Conservation (phyloP, 2,329 filamentous ascomycete genomes). For the Cercospora beticola region DNA sequence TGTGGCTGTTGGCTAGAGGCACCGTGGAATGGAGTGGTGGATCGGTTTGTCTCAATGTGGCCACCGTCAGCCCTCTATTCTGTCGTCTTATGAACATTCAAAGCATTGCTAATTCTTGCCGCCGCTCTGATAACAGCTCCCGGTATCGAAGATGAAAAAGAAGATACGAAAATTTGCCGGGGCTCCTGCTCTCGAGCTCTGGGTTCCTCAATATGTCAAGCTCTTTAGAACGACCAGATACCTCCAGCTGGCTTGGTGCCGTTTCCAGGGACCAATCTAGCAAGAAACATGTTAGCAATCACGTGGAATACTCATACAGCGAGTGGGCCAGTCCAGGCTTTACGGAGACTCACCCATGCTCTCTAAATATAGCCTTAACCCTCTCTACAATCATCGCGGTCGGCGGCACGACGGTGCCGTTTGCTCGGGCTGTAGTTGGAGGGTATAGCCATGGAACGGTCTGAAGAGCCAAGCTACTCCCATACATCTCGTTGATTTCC, state of each 20-base stretch:
- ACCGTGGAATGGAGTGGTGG: neutral
- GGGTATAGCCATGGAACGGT: conserved; percentile 29
- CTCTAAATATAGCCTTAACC: conserved; percentile 14
- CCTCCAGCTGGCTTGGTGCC: conserved; percentile 2
- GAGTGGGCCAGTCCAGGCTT: neutral
- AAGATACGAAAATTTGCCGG: neutral
- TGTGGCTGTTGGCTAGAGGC: neutral
- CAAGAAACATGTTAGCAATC: neutral
- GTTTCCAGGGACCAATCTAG: conserved; percentile 8
- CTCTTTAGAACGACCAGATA: conserved; percentile 4
- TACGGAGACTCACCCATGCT: conserved; percentile 5
- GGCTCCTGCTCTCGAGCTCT: neutral
- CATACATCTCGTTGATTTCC: conserved; percentile 26
- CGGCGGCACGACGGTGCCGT: conserved; percentile 12
- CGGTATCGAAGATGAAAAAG: neutral
- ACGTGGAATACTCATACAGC: neutral
- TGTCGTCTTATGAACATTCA: neutral
- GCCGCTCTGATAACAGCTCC: neutral
- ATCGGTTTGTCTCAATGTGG: neutral
- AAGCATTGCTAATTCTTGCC: neutral
- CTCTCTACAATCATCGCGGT: conserved; percentile 11
- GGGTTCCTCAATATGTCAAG: neutral
- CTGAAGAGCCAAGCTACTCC: conserved; percentile 8
- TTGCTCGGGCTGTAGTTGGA: conserved; percentile 5
- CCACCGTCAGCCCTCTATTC: neutral